These are phyloP conservation scores for Dioscorea zingiberensis DNA, from an alignment of 106 monocot genomes.

Conservation along the genomic window DNA sequence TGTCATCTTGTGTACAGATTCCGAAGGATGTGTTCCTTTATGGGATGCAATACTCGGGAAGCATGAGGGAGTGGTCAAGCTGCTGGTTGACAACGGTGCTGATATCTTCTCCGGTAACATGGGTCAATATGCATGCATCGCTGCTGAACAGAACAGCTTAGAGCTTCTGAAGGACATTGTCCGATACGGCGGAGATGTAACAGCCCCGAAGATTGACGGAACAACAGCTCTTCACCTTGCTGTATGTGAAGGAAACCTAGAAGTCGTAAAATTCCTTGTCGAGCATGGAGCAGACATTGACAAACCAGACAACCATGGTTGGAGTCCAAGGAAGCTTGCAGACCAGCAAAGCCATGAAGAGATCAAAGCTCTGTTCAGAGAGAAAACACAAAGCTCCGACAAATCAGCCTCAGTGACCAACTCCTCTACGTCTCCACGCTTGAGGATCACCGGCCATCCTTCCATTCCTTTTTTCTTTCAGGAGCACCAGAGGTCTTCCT, in stretches of 20 bases:
- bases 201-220: conserved; percentile 6
- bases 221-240: conserved; percentile 36
- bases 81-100: conserved; percentile 24
- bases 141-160: conserved; percentile 27
- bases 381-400: too few species aligned
- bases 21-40: conserved; percentile 18
- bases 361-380: conserved; percentile 21
- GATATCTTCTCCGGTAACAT: conserved; percentile 10
- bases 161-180: conserved; percentile 29
- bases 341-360: conserved; percentile 42
- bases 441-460: conserved; percentile 25
- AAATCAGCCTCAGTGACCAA: too few species aligned
- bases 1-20: conserved; percentile 10
- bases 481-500: neutral
- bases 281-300: conserved; percentile 23
- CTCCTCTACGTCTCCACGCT: neutral
- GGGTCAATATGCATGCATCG: conserved; percentile 26
- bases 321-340: conserved; percentile 24
- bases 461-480: conserved; percentile 1
- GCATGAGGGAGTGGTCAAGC: conserved; percentile 13
- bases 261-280: conserved; percentile 25
- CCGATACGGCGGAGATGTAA: conserved; percentile 22
- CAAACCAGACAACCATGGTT: conserved; percentile 14
- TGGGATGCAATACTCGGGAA: conserved; percentile 29
- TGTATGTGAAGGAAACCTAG: conserved; percentile 23